A percentile compares a stretch with the other conserved stretches of the same genome.
Evolutionary conservation across 2,329 filamentous ascomycete genomes (phyloP).

Genomic region (Pseudogymnoascus sp.): DNA sequence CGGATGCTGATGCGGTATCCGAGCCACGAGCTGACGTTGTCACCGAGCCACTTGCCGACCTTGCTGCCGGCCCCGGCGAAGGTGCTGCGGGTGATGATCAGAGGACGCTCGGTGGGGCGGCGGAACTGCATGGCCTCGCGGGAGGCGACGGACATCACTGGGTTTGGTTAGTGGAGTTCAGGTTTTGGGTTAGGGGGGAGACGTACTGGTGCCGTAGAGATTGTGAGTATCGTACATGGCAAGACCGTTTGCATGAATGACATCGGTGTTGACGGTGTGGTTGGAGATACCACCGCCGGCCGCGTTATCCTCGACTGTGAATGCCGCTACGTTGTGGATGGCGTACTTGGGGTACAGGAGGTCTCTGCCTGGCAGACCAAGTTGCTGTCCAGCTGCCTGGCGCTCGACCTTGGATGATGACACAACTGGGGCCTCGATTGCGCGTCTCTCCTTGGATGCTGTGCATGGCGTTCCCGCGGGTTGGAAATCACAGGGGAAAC

Average conservation of each 20-base stretch:
- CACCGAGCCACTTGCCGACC: slow-evolving; percentile 54
- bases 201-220: slow-evolving; percentile 56
- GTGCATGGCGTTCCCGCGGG: slow-evolving; percentile 39
- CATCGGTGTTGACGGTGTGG: slow-evolving; percentile 57
- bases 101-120: slow-evolving; percentile 54
- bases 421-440: slow-evolving; percentile 8
- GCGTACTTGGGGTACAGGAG: slow-evolving; percentile 56
- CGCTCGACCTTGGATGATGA: slow-evolving; percentile 4
- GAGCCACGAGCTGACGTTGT: slow-evolving; percentile 50
- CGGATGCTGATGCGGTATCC: slow-evolving; percentile 52
- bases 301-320: slow-evolving; percentile 35
- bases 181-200: background rate
- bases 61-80: slow-evolving; percentile 63
- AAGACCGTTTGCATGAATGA: slow-evolving; percentile 59
- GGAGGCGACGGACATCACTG: slow-evolving; percentile 61
- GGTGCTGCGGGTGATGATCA: slow-evolving; percentile 69
- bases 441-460: slow-evolving; percentile 19
- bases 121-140: slow-evolving; percentile 58
- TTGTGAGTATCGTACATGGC: slow-evolving; percentile 71
- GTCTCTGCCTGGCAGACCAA: slow-evolving; percentile 55
- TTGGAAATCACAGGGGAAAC: slow-evolving; percentile 62
- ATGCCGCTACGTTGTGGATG: slow-evolving; percentile 55
- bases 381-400: slow-evolving; percentile 33
- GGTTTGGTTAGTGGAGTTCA: slow-evolving; percentile 10
- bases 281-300: slow-evolving; percentile 42